These are phyloP conservation scores for Penicillium flavigenum DNA, from an alignment of 495 filamentous ascomycete genomes.

Conservation along the genomic window DNA sequence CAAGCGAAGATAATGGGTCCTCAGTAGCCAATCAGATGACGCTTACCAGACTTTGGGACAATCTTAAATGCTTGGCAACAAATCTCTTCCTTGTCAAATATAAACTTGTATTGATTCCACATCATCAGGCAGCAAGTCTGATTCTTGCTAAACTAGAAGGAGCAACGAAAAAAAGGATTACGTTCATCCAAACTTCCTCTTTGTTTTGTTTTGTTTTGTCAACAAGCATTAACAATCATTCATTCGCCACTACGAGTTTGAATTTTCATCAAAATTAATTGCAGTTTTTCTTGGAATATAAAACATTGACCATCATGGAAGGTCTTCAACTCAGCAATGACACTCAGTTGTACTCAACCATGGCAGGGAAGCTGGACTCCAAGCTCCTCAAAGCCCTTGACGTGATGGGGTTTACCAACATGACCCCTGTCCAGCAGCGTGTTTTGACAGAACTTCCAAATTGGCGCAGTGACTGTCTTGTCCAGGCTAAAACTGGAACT, in stretches of 20 bases:
- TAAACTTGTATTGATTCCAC: slow-evolving; percentile 2
- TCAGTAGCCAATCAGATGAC: slow-evolving; percentile 3
- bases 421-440: slow-evolving; percentile 59
- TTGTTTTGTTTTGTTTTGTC: neutral
- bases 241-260: slow-evolving; percentile 3
- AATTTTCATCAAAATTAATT: slow-evolving; percentile 8
- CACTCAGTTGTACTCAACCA: slow-evolving; percentile 41
- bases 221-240: neutral
- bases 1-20: slow-evolving; percentile 4
- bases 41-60: neutral
- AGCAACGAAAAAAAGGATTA: neutral
- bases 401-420: slow-evolving; percentile 45
- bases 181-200: neutral
- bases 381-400: slow-evolving; percentile 47
- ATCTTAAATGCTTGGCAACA: slow-evolving; percentile 17
- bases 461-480: slow-evolving; percentile 55
- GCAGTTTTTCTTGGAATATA: neutral
- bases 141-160: neutral
- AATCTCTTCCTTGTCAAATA: slow-evolving; percentile 17
- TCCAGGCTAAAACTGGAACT: slow-evolving; percentile 84
- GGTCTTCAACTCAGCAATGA: slow-evolving; percentile 23
- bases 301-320: slow-evolving; percentile 23
- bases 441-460: slow-evolving; percentile 52
- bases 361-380: slow-evolving; percentile 50
- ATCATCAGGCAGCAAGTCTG: neutral